Conservation (phyloP, 805 yeast genomes). For the Candida michaelii region DNA sequence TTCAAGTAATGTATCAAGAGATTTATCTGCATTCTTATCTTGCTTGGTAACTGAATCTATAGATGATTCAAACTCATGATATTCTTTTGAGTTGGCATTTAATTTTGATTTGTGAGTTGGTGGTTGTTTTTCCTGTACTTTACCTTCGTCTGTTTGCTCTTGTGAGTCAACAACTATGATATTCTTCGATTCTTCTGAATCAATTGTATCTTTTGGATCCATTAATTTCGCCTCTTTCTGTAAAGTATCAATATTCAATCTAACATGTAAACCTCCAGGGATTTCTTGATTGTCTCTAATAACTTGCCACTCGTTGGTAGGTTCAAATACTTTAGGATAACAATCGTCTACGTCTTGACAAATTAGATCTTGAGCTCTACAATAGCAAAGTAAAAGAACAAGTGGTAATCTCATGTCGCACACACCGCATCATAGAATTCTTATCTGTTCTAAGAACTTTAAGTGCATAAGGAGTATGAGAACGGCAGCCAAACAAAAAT, state of each 20-base stretch:
- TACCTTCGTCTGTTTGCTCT: not conserved
- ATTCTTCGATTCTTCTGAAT: slow-evolving; percentile 10
- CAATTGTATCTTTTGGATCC: slow-evolving; percentile 18
- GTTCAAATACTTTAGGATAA: slow-evolving; percentile 62
- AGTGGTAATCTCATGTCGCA: slow-evolving; percentile 5
- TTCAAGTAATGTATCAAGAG: slow-evolving; percentile 52
- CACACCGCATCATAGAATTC: too few relatives aligned
- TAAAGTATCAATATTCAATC: slow-evolving; percentile 73
- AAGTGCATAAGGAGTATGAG: too few relatives aligned
- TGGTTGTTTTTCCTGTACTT: not conserved
- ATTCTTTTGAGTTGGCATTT: slow-evolving; percentile 8
- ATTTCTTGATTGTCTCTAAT: slow-evolving; percentile 71
- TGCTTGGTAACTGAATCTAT: slow-evolving; percentile 19
- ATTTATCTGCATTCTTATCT: slow-evolving; percentile 8
- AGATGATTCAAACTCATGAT: slow-evolving; percentile 19
- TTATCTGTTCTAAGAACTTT: too few relatives aligned
- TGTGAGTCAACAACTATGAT: slow-evolving; percentile 4
- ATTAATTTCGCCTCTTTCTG: slow-evolving; percentile 65
- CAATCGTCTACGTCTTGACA: slow-evolving; percentile 40
- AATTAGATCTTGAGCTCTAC: slow-evolving; percentile 7
- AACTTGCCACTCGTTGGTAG: slow-evolving; percentile 67
- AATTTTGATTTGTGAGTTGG: not conserved
- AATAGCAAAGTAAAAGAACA: slow-evolving; percentile 1
- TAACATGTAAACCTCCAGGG: slow-evolving; percentile 78
- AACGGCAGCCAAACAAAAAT: too few relatives aligned